Evolutionary conservation across 768 basidiomycete species (phyloP), one percentile per base, ranked within the genome.

Genomic region (Suillus ampliporus): DNA sequence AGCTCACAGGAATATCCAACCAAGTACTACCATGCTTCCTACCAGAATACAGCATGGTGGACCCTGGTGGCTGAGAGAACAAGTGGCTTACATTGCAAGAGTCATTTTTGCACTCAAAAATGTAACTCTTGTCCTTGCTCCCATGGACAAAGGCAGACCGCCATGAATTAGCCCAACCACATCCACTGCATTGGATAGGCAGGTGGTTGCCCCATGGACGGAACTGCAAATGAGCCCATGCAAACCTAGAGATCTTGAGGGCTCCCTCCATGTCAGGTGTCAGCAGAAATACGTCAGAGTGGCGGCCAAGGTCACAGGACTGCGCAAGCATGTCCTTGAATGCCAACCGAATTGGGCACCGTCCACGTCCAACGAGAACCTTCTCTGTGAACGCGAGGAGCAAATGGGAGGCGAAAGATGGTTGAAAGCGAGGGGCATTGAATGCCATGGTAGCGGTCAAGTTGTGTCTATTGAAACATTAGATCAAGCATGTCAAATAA

Each of bases 131-230:
- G 31, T 31, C 31, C 31, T 31, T 31, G 31, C 31, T 31, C 4
- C 31, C 31, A 3, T 31, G 3, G 31, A 31, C 31, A 31, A 3
- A 31, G 31, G 31, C 6, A 6, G 31, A 31, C 31, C 31, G 3
- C 31, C 6, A 31, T 3, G 31, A 31, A 31, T 31, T 31, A 31
- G 31, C 31, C 31, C 31, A 31, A 31, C 19, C 31, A 34, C 58
- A 60, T 10, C 38, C n/a, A 28, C 44, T 43, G 21, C 58, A 60
- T 26, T 60, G 58, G 8, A 60, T 17, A 19, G 58, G 58, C 2
- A 50, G 34, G 34, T n/a, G 13, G 13, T 46, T 6, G n/a, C 58
- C 47, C 58, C 47, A 50, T 14, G 58, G 58, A 10, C 46, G n/a
- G 17, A 19, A 4, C 11, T 44, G 15, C 19, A 17, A 7, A 11